Evolutionary conservation across 129 eudicot species (phyloP), one percentile per base, ranked within the genome.

Genomic region (Chrysanthemum makinoi): DNA sequence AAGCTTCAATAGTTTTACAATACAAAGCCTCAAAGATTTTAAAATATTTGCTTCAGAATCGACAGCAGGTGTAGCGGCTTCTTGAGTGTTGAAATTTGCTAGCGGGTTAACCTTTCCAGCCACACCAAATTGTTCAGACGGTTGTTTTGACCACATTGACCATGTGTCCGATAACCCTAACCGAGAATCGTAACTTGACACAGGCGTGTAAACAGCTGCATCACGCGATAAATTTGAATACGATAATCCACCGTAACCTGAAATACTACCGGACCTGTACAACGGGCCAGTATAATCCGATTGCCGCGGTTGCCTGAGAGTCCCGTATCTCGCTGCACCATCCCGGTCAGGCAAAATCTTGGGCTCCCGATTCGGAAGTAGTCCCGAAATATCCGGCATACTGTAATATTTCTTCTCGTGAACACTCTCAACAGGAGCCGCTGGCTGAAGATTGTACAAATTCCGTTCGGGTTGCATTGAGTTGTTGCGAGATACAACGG

Each of bases 51-150:
- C 84, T 80, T 94, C 99, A 72, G 84, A 47, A 64, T 90, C 94
- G 1, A 81, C 82, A 30, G 56, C 65, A 5, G 93, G 74, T 18
- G 77, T 65, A 51, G 52, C 28, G 15, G 78, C 66, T 82, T 84
- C 96, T 75, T 68, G 86, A 46, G 77, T 19, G 69, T 18, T 77
- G 33, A 79, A 54, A 68, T 54, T 59, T 28, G 75, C 28, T 60
- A 17, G 43, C 10, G 74, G 70, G 52, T 73, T 68, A 39, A 68
- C 68, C 56, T 78, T 78, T 56, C 28, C 77, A 54, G 97, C 91
- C 73, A 90, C 86, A 65, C 97, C 96, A 73, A 88, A 90, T 67
- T 88, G 97, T 76, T 95, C 99, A 56, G 78, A 90, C 39, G 99
- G 97, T 70, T 90, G 96, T 67, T 67, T 88, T 26, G 91, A 82